Evolutionary conservation across 345 rosid species (phyloP).

Genomic region (Eucalyptus lansdowneana): DNA sequence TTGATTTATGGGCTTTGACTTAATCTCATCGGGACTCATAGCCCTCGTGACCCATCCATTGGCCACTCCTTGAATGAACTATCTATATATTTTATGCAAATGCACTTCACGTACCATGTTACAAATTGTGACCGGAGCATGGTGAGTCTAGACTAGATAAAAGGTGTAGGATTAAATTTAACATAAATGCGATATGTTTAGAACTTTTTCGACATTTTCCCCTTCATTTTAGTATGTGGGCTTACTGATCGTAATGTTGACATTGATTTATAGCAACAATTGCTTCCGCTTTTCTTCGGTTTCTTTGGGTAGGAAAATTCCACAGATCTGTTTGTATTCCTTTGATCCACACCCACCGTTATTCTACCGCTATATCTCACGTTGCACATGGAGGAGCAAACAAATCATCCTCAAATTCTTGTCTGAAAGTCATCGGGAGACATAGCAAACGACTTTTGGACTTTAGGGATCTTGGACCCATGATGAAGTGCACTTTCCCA

Average conservation of each 20-base stretch:
- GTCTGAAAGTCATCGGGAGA: not conserved
- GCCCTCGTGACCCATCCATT: no score
- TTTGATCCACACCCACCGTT: not conserved
- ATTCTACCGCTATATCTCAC: not conserved
- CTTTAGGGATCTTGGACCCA: not conserved
- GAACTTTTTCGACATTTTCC: accelerated
- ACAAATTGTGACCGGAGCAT: no score
- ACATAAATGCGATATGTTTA: no score
- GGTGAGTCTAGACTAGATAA: no score
- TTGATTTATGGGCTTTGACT: no score
- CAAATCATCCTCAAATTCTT: not conserved
- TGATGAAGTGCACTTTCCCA: not conserved
- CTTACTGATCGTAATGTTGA: not conserved
- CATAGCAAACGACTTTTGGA: not conserved
- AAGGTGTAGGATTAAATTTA: no score
- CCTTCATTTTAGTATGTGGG: not conserved
- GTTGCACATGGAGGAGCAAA: not conserved
- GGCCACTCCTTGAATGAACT: no score
- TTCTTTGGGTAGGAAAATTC: not conserved
- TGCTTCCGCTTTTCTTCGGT: not conserved
- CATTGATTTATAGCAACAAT: not conserved
- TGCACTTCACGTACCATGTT: no score
- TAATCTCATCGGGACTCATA: no score
- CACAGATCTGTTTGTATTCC: not conserved
- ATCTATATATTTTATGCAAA: no score